phyloP scores from a whole-genome alignment of 495 filamentous ascomycete genomes.

The Cercophora newfieldiana region DNA sequence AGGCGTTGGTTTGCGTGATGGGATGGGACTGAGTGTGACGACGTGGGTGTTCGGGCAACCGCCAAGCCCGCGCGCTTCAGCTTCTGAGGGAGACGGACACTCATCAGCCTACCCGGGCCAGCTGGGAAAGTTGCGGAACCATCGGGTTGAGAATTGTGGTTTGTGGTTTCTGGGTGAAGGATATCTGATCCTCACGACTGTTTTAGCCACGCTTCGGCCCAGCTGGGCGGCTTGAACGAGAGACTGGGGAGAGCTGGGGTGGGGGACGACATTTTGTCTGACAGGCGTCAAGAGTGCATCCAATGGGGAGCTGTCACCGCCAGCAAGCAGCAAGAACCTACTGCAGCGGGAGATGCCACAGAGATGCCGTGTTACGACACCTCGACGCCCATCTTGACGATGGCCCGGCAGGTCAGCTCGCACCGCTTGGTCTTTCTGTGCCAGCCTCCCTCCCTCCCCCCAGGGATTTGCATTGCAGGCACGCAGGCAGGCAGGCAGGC shows the following conservation, averaged over 20 bases:
- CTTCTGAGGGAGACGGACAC: not conserved
- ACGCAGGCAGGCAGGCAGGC: no score
- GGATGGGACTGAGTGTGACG: not conserved
- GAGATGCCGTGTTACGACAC: not conserved
- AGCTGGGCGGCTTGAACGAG: constrained; percentile 13
- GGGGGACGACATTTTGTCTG: not conserved
- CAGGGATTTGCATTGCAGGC: not conserved
- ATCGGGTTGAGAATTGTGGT: not conserved
- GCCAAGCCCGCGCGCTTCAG: not conserved
- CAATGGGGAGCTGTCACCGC: not conserved
- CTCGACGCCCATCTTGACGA: not conserved
- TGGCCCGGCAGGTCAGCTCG: not conserved
- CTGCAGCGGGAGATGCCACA: not conserved
- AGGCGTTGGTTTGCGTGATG: not conserved
- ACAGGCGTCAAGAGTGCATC: not conserved
- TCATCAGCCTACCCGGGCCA: not conserved
- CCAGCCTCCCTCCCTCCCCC: not conserved
- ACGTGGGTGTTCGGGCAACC: not conserved
- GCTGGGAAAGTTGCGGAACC: constrained; percentile 3
- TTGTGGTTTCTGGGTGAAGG: constrained; percentile 2
- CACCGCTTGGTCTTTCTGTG: not conserved
- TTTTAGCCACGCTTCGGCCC: constrained; percentile 24
- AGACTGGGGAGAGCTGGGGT: not conserved
- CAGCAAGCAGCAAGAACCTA: not conserved
- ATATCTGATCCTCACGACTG: constrained; percentile 23